Evolutionary conservation across 2,329 filamentous ascomycete genomes (phyloP), one percentile per base, ranked within the genome.

Genomic region (Teratosphaeria pseudoeucalypti): DNA sequence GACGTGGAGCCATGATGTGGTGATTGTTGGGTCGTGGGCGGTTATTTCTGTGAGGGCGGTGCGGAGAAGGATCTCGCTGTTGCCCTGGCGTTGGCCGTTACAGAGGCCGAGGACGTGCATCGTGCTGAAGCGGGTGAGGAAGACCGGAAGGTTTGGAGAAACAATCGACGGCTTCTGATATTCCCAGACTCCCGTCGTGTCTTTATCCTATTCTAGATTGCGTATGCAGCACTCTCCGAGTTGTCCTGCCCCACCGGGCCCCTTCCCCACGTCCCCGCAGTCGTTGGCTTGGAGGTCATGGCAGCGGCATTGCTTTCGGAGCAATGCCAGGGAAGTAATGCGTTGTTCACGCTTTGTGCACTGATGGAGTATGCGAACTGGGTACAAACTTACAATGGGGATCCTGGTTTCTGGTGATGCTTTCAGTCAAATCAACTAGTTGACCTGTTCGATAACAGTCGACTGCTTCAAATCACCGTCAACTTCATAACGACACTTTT

Each of bases 101-200:
- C 49, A 55, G 19, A 62, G 53, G 29, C 60, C 60, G 2, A 62
- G 60, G 4, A 62, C 60, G 54, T 62, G 58, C 60, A 62, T 62
- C n/a, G 12, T 60, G 34, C 70, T n/a, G 5, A 10, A n/a, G 9
- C 2, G 19, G 2, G n/a, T 11, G n/a, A 6, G 10, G 16, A 23
- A 16, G 6, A 19, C 6, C 9, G n/a, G 43, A 16, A 43, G 11
- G 37, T 6, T 2, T 16, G 16, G 7, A 43, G 37, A n/a, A 43
- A 2, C 16, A 14, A 10, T 43, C 16, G 37, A 43, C 4, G 12
- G 37, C 12, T 14, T 11, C 16, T 14, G 16, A n/a, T 23, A 23
- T 23, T 23, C 23, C 23, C 23, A 23, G 23, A 23, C 23, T 23
- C n/a, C n/a, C n/a, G n/a, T n/a, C 37, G 14, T 43, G 5, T 32